phyloP scores from a whole-genome alignment of 2,329 filamentous ascomycete species.

The Colletotrichum costaricense region DNA sequence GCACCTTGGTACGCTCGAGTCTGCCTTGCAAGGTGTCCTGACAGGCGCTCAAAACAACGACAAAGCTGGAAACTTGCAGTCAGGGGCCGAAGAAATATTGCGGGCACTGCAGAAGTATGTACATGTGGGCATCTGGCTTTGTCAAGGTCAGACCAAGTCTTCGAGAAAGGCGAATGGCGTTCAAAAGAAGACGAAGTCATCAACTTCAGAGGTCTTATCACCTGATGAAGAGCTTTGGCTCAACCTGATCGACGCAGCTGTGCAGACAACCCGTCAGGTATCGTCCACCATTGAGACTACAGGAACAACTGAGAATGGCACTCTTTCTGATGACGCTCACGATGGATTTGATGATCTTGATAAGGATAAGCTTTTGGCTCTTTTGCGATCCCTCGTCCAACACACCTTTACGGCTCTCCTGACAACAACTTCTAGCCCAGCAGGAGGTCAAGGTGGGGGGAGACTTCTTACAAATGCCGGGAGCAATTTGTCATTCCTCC shows the following conservation, averaged over 20 bases:
- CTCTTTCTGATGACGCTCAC: slow-evolving; percentile 39
- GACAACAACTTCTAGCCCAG: slow-evolving; percentile 73
- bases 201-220: slow-evolving; percentile 57
- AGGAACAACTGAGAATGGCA: slow-evolving; percentile 33
- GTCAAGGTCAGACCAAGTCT: slow-evolving; percentile 83
- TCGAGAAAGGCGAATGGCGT: slow-evolving; percentile 57
- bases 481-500: slow-evolving; percentile 83
- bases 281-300: slow-evolving; percentile 64
- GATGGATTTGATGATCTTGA: slow-evolving; percentile 53
- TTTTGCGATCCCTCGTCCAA: slow-evolving; percentile 85
- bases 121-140: slow-evolving; percentile 95
- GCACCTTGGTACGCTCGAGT: slow-evolving; percentile 84
- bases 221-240: slow-evolving; percentile 70
- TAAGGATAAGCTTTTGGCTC: slow-evolving; percentile 69
- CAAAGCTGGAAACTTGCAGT: slow-evolving; percentile 60
- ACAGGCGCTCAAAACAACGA: slow-evolving; percentile 67
- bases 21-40: slow-evolving; percentile 80
- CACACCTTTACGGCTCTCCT: slow-evolving; percentile 90
- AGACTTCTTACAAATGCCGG: slow-evolving; percentile 51
- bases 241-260: slow-evolving; percentile 68
- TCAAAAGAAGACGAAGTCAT: slow-evolving; percentile 59
- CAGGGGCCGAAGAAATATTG: slow-evolving; percentile 79
- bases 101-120: slow-evolving; percentile 88
- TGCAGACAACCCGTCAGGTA: slow-evolving; percentile 72
- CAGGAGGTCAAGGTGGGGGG: slow-evolving; percentile 45